Base-by-base conservation (phyloP, 2,329 filamentous ascomycete species). In the Fusarium buxicola region DNA sequence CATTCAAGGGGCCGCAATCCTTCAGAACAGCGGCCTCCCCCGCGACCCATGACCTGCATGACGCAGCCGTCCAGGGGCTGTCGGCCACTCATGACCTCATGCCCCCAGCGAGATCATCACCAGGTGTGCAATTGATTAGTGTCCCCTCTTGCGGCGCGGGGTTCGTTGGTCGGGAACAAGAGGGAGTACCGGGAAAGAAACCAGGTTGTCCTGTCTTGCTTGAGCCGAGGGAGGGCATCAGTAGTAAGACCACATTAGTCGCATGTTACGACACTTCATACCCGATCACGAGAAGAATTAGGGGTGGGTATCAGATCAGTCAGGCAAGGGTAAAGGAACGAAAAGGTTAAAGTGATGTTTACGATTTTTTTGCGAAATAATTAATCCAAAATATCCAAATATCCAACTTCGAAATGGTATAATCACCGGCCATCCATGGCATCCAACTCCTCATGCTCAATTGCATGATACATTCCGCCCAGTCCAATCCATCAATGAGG, bases 31-130 rank as follows among this genome's bases (percentile, higher is more conserved):
- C 40, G 35, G 34, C 45, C 49, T 16, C 21, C 28, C 46, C 40
- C 50, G 41, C 55, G 59, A 31, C 46, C 50, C 56, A 38, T 56
- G 58, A 55, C 62, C 41, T 68, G 57, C 63, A 69, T 69, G 67
- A 69, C 65, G 67, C 65, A 65, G n/a, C 12, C 21, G 44, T 39
- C 43, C 60, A 69, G 65, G 67, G 67, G 57, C 51, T 49, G 30
- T 51, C 35, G 41, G 45, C 63, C 55, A 30, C 36, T 43, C 54
- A 70, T 70, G 67, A 70, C 67, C 68, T 70, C 68, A 69, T 69
- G 18, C 36, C 44, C 41, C 50, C 48, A 32, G 48, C 25, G 24
- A 27, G 55, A 63, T 67, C 63, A 27, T 59, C 63, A 49, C 46
- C 45, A 56, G 60, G 44, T 39, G 35, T 65, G 43, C 27, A 28